phyloP scores from a whole-genome alignment of 768 basidiomycete genomes.

The Tulasnella sp. region DNA sequence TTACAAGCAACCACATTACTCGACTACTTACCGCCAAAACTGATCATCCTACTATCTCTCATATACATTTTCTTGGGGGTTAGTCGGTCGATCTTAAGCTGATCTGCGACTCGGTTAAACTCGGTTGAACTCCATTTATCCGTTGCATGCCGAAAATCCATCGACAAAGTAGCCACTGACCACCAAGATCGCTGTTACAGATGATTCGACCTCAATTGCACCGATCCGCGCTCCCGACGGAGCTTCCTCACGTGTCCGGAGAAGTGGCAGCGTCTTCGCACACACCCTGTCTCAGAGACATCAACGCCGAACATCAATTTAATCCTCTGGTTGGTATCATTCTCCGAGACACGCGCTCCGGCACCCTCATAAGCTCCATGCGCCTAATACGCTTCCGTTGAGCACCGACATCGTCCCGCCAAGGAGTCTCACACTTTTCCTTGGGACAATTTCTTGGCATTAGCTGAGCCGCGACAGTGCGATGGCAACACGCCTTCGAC shows the following conservation, averaged over 20 bases:
- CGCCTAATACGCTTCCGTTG: neutral
- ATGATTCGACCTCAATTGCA: neutral
- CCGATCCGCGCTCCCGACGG: neutral
- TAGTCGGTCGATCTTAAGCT: neutral
- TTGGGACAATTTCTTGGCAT: neutral
- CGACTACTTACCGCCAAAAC: too few relatives aligned
- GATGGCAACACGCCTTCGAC: neutral
- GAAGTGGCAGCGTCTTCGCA: neutral
- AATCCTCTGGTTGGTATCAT: neutral
- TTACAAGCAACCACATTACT: too few relatives aligned
- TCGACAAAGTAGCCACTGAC: neutral
- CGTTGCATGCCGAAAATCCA: neutral
- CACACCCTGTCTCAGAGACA: constrained; percentile 1
- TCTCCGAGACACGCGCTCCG: neutral
- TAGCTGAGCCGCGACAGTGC: neutral
- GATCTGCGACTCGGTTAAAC: neutral
- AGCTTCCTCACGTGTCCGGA: neutral
- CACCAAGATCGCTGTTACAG: neutral
- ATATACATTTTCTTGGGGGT: neutral
- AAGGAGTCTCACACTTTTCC: neutral
- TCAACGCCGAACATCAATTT: neutral
- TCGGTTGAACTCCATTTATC: neutral
- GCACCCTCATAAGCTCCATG: neutral
- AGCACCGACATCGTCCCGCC: neutral
- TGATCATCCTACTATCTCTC: too few relatives aligned